Evolutionary conservation across 257 asterid genomes (phyloP).

Genomic region (Penstemon eatonii): DNA sequence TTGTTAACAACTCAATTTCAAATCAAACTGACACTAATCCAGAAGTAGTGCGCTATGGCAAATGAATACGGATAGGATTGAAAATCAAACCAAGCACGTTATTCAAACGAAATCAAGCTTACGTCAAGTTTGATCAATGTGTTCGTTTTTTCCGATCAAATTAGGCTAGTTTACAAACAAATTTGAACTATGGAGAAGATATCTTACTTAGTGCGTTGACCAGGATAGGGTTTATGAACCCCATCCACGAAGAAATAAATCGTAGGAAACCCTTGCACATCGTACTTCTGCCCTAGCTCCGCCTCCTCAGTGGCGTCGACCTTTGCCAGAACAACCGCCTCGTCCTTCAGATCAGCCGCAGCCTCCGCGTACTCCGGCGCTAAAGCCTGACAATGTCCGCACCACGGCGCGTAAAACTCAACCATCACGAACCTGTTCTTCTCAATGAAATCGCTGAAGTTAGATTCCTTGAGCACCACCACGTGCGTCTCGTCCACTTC

Average conservation of each 20-base stretch:
- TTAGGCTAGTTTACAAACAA: too few relatives aligned
- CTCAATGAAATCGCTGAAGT: conserved; percentile 63
- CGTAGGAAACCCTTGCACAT: conserved; percentile 84
- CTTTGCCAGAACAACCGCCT: conserved; percentile 71
- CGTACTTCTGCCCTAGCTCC: conserved; percentile 72
- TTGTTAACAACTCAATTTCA: not conserved
- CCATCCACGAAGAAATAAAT: conserved; percentile 76
- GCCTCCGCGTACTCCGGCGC: conserved; percentile 91
- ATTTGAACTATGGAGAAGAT: not conserved
- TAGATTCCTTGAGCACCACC: conserved; percentile 60
- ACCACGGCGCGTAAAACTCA: conserved; percentile 95
- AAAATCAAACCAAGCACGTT: not conserved
- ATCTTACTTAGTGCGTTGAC: conserved; percentile 73
- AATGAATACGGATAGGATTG: not conserved
- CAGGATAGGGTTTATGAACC: conserved; percentile 66
- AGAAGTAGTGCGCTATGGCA: not conserved
- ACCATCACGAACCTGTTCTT: conserved; percentile 75
- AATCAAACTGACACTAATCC: conserved; percentile 1
- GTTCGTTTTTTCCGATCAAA: too few relatives aligned
- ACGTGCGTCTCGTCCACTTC: conserved; percentile 76
- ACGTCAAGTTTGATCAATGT: too few relatives aligned
- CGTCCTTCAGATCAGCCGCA: conserved; percentile 75
- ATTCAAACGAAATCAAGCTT: not conserved
- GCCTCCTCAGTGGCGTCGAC: conserved; percentile 73
- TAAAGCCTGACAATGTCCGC: conserved; percentile 78